A percentile compares a stretch with the other conserved stretches of the same genome.
Conservation (phyloP, 2,329 filamentous ascomycete species). For the Nothophoma quercina region DNA sequence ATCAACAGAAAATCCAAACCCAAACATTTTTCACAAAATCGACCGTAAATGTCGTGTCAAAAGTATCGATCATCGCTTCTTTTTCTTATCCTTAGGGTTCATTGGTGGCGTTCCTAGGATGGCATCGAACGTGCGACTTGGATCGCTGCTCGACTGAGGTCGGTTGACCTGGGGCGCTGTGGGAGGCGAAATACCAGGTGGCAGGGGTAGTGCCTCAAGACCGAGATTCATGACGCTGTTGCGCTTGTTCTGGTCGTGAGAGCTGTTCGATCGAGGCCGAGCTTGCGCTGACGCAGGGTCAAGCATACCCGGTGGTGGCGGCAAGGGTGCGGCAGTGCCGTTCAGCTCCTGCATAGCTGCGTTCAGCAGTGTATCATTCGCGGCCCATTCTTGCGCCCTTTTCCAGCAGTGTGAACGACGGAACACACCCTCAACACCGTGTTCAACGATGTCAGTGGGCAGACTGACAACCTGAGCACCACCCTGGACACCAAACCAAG, state of each 20-base stretch:
- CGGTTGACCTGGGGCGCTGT: constrained; percentile 30
- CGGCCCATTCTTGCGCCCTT: constrained; percentile 68
- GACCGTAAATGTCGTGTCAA: neutral
- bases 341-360: constrained; percentile 47
- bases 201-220: constrained; percentile 56
- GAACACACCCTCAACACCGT: constrained; percentile 73
- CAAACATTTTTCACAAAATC: constrained; percentile 6
- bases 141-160: constrained; percentile 45
- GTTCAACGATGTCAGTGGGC: constrained; percentile 69
- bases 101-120: constrained; percentile 49
- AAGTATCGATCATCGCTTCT: constrained; percentile 34
- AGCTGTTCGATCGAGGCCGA: constrained; percentile 37
- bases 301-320: constrained; percentile 41
- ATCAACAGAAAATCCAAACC: neutral
- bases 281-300: constrained; percentile 27
- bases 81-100: constrained; percentile 40
- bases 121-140: constrained; percentile 58
- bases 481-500: constrained; percentile 79
- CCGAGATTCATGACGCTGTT: constrained; percentile 56
- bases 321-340: constrained; percentile 38
- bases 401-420: constrained; percentile 74
- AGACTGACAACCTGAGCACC: constrained; percentile 67
- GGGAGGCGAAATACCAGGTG: constrained; percentile 52
- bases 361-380: constrained; percentile 43
- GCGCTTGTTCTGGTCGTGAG: constrained; percentile 43